Base-by-base conservation (phyloP, 2,329 filamentous ascomycete species). In the Dissoconium aciculare region DNA sequence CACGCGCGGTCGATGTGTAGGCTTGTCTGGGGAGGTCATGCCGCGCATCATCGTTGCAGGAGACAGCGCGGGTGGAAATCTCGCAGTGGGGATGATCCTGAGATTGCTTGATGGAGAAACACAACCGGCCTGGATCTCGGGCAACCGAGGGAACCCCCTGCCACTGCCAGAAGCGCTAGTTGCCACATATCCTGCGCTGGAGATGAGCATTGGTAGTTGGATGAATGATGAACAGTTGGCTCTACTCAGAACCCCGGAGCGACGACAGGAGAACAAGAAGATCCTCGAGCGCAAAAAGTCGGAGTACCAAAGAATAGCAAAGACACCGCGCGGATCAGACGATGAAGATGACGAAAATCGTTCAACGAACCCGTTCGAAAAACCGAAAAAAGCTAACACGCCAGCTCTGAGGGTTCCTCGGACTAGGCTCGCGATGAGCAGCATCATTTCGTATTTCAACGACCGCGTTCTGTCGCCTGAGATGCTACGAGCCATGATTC, bases 401-500 rank as follows among this genome's bases (percentile, higher is more conserved):
- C 15, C 13, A 4, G 11, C 30, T 8, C 9, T 32, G 5, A 32
- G 36, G n/a, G 64, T 64, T 27, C 58, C 63, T 5, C 74, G 71
- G 43, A 95, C 89, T 1, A 74, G 85, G n/a, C 69, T 98, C 6
- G 85, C 87, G 11, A 92, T 87, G 52, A 85, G 83, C 0, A 87
- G 78, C n/a, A 92, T 93, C 73, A 91, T 98, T 19, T 94, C 87
- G 0, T 95, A 95, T 57, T 92, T 94, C 55, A 89, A 92, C 53
- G 89, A 98, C 54, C 78, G 89, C 15, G 80, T 98, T 15, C 66
- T 98, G 10, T 87, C 83, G 0, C 87, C 89, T 0, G 89, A 98
- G 56, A 93, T 95, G 83, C 94, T 95, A 78, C 79, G 89, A 17
- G 83, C 85, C 40, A 95, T 98, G 85, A 93, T 98, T 42, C 92